Evolutionary conservation across 2,329 filamentous ascomycete species (phyloP), one percentile per base, ranked within the genome.

Genomic region (Cyphellophora europaea): DNA sequence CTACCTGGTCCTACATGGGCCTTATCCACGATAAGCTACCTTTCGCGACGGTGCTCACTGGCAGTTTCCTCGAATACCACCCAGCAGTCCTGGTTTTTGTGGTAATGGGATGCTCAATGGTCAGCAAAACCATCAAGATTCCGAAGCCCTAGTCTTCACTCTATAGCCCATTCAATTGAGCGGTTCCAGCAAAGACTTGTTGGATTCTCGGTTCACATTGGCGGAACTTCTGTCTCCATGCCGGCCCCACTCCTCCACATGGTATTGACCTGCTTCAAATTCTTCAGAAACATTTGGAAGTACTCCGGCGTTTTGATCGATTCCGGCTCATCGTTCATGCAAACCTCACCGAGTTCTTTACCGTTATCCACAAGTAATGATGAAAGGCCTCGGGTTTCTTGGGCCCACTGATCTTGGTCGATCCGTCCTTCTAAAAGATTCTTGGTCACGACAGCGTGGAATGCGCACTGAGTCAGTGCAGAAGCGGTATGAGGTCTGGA

Each of bases 81-180:
- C 89, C 91, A 11, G 69, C 82, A 3, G 84, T 81, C 5, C 61
- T 78, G 15, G 53, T 96, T 41, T 98, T 95, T 61, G 68, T 93
- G 40, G 50, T 87, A n/a, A 86, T 93, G 56, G 91, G 88, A 13
- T 93, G 83, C 55, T 63, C 91, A 53, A 96, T 98, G 91, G 82
- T 89, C 45, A 94, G 86, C 67, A 93, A 89, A 72, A 89, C 79
- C 19, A 77, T 98, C 53, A 85, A 91, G 57, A 87, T 98, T 48
- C 91, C 91, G 11, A 98, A 98, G 74, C 87, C 72, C 27, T 44
- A 35, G 23, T 25, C 10, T 32, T n/a, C 15, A 12, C 12, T n/a
- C 27, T n/a, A n/a, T n/a, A n/a, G n/a, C n/a, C n/a, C n/a, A n/a
- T n/a, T n/a, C n/a, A n/a, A n/a, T n/a, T n/a, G n/a, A n/a, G n/a